Conservation (phyloP, 345 rosid species). For the Rubroshorea leprosula region DNA sequence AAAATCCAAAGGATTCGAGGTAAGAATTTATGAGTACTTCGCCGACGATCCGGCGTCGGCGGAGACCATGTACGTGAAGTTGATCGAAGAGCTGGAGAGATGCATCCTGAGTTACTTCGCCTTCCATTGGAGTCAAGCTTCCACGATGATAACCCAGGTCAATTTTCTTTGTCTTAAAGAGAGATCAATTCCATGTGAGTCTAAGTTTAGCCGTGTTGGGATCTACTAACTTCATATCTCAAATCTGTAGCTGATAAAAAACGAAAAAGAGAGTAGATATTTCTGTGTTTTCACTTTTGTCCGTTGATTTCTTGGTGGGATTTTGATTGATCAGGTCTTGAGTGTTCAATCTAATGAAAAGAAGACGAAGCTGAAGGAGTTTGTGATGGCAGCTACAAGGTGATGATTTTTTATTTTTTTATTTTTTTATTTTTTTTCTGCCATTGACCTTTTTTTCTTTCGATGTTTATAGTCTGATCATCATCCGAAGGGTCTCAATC, state of each 20-base stretch:
- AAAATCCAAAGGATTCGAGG: constrained; percentile 54
- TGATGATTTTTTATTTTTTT: neutral
- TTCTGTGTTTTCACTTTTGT: too few species aligned
- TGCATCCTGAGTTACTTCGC: constrained; percentile 80
- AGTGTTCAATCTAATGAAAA: constrained; percentile 45
- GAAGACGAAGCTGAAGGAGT: constrained; percentile 51
- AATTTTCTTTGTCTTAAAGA: too few species aligned
- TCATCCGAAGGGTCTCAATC: too few species aligned
- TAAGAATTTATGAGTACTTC: constrained; percentile 47
- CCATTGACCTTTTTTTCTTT: too few species aligned
- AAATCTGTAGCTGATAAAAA: too few species aligned
- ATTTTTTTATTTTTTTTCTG: too few species aligned
- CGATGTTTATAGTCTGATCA: too few species aligned
- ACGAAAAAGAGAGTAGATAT: too few species aligned
- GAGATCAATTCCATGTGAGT: too few species aligned
- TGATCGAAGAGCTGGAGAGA: constrained; percentile 71
- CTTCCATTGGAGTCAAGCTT: constrained; percentile 81
- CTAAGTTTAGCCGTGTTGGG: too few species aligned
- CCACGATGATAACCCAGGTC: constrained; percentile 57
- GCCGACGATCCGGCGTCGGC: constrained; percentile 42
- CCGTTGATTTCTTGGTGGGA: too few species aligned
- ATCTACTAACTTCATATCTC: too few species aligned
- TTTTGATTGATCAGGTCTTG: constrained; percentile 40
- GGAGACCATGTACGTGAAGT: constrained; percentile 50
- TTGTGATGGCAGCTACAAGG: constrained; percentile 94